Evolutionary conservation across 2,329 filamentous ascomycete species (phyloP), one percentile per base, ranked within the genome.

Genomic region (Apiospora aurea): DNA sequence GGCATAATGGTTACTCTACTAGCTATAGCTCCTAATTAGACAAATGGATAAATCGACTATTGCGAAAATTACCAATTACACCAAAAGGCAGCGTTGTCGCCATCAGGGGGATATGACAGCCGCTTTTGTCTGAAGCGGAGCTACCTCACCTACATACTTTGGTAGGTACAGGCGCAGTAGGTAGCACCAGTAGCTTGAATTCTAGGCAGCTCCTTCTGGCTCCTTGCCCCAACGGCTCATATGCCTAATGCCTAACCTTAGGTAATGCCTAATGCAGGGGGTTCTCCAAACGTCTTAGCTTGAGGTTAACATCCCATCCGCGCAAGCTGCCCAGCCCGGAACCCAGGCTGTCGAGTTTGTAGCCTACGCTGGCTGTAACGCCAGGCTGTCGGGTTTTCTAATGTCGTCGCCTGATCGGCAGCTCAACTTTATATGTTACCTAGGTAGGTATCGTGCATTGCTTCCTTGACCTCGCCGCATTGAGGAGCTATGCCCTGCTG

Each of bases 361-460:
- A 29, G 26, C 26, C 26, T 61, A 38, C 53, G 34, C 29, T 21
- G 26, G 29, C 57, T 64, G 57, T 64, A 64, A 64, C 57, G 57
- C 57, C 57, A 64, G 57, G 57, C 57, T 41, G 57, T 41, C 57
- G 18, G 57, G n/a, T 41, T 64, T 38, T 38, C 53, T 41, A 41
- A 41, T n/a, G 57, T 64, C 21, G 57, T 41, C 57, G 57, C 34
- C 57, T 64, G 57, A 64, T 41, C 57, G 57, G 34, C 57, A n/a
- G n/a, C 57, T n/a, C 34, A 64, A 64, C 57, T 64, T 14, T 64
- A 57, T 57, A 64, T 41, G 41, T 18, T n/a, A 11, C 2, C 4
- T 29, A 29, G 26, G 26, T 29, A 29, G 26, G 26, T 29, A 21
- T 10, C 8, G 21, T 38, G 18, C 29, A 57, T 11, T 38, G 18